Conservation (phyloP, 2,329 filamentous ascomycete genomes). For the Calonectria pseudoturangicola region DNA sequence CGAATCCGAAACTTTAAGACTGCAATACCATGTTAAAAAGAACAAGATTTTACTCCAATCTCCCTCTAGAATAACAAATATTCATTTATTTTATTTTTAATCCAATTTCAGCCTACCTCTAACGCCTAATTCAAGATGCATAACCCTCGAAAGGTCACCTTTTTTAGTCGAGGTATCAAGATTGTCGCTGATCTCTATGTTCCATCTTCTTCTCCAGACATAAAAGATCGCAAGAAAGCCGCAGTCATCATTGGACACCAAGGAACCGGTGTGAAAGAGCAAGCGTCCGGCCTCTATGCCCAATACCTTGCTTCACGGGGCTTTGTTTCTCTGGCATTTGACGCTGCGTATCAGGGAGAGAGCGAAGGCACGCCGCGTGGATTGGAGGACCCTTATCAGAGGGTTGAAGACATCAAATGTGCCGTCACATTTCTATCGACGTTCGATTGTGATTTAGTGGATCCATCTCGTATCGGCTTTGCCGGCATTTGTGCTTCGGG, state of each 20-base stretch:
- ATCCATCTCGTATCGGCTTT: slow-evolving; percentile 49
- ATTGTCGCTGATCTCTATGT: slow-evolving; percentile 6
- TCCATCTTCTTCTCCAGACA: not conserved
- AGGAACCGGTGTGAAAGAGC: slow-evolving; percentile 60
- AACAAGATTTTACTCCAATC: too few species aligned
- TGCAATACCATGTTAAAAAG: too few species aligned
- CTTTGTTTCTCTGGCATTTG: slow-evolving; percentile 59
- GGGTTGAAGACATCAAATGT: slow-evolving; percentile 59
- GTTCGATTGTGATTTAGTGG: slow-evolving; percentile 41
- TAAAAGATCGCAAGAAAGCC: not conserved
- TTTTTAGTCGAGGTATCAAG: not conserved
- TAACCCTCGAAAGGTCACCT: not conserved
- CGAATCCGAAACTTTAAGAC: too few species aligned
- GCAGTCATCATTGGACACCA: slow-evolving; percentile 57
- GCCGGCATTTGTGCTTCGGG: slow-evolving; percentile 63
- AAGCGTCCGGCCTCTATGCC: slow-evolving; percentile 59
- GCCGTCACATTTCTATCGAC: slow-evolving; percentile 59
- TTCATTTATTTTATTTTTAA: too few species aligned
- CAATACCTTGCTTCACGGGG: slow-evolving; percentile 54
- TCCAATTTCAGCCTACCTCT: too few species aligned
- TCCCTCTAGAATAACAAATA: too few species aligned
- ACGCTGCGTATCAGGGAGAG: slow-evolving; percentile 62
- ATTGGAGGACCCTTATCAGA: slow-evolving; percentile 64
- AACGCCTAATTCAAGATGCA: not conserved
- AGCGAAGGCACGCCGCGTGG: slow-evolving; percentile 57